Base-by-base conservation (phyloP, 139 green algal genomes). In the Chlorella sp. region DNA sequence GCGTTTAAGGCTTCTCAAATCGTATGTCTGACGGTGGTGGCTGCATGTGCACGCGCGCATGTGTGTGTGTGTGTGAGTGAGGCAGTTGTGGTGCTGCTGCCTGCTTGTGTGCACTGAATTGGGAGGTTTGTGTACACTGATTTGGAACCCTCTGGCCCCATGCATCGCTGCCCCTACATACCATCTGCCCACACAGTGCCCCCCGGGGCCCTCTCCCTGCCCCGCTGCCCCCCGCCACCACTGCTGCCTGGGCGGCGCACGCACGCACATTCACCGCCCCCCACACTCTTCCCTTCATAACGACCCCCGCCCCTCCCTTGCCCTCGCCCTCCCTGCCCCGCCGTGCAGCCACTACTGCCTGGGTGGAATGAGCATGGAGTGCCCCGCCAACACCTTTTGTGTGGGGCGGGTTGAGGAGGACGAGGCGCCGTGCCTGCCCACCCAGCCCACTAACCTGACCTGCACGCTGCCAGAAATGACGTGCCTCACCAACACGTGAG, bases 311-410 rank as follows among this genome's bases (percentile, higher is more conserved):
- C 22, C 21, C 64, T 28, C 24, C 64, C 64, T 28, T 14, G 2
- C 21, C 64, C 22, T 18, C 11, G 2, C 3, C 21, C 22, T 4
- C 64, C 3, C 2, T 28, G 21, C 24, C 64, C 5, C 64, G 11
- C 22, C 21, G 11, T 18, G 64, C 64, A 71, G 75, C 75, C 34
- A 53, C 34, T 81, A 81, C 75, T 81, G 75, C 75, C 75, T 81
- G 34, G 75, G 40, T 36, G 75, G 75, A 34, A 48, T 81, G 34
- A 81, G 34, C 75, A 42, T 53, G n/a, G 34, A 48, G 34, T 81
- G 75, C 75, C 75, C 75, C n/a, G 75, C 34, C 75, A 81, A 81
- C 34, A 81, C 75, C 75, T 81, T 48, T 34, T 81, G 75, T 34
- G 36, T 42, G n/a, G 75, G 75, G n/a, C 18, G 40, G n/a, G n/a